Evolutionary conservation across 495 filamentous ascomycete genomes (phyloP).

Genomic region (Aspergillus campestris): DNA sequence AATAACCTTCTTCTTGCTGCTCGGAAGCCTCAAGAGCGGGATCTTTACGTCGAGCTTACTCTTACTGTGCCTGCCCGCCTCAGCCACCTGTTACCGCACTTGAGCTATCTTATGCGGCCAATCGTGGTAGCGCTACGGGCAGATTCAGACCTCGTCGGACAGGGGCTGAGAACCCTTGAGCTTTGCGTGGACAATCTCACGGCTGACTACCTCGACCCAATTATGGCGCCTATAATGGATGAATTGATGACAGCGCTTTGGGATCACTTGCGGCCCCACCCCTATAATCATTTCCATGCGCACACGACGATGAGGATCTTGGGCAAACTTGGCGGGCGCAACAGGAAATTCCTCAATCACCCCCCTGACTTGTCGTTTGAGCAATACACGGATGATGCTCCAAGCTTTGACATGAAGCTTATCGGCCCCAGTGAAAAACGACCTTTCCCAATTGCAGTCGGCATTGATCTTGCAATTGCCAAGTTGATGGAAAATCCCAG

Average conservation of each 20-base stretch:
- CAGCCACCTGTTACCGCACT: constrained; percentile 92
- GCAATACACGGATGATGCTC: constrained; percentile 74
- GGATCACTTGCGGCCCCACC: constrained; percentile 84
- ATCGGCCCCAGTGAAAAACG: constrained; percentile 81
- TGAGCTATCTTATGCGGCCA: constrained; percentile 95
- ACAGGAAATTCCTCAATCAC: constrained; percentile 87
- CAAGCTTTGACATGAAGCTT: constrained; percentile 79
- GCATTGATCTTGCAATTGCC: constrained; percentile 79
- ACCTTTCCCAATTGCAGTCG: constrained; percentile 75
- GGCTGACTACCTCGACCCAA: constrained; percentile 94
- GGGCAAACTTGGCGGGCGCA: constrained; percentile 91
- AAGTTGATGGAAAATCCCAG: constrained; percentile 76
- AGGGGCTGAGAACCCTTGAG: constrained; percentile 88
- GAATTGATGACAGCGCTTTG: constrained; percentile 95
- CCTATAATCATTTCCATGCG: constrained; percentile 92
- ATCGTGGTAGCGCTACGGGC: constrained; percentile 89
- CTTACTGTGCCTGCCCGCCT: constrained; percentile 91
- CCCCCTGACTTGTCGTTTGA: constrained; percentile 73
- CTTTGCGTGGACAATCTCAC: constrained; percentile 98
- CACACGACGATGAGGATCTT: constrained; percentile 98
- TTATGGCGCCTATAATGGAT: constrained; percentile 98
- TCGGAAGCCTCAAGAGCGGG: constrained; percentile 78
- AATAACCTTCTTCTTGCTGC: constrained; percentile 88
- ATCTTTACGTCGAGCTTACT: constrained; percentile 94
- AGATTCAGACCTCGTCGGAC: constrained; percentile 86